Base-by-base conservation (phyloP, 768 basidiomycete genomes). In the Collybia sp. region DNA sequence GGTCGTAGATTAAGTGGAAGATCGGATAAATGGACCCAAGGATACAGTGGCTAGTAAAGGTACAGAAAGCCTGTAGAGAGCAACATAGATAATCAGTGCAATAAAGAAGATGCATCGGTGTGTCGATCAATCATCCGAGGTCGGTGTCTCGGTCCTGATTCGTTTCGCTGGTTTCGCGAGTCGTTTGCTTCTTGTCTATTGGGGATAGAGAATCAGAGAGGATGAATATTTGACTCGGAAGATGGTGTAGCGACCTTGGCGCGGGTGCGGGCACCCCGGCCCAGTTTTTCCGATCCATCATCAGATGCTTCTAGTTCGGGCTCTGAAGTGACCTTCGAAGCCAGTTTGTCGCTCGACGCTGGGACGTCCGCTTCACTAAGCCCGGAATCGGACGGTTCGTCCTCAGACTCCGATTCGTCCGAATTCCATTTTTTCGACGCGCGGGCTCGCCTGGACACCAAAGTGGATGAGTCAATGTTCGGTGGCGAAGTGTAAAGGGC, bases 311-410 rank as follows among this genome's bases (percentile, higher is more conserved):
- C 61, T n/a, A 58, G 58, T 30, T 58, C 57, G 10, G 46, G 43
- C 5, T 47, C 48, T 12, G 44, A 47, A 8, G 56, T 47, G 17
- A 20, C 33, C 15, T 56, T 46, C 5, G 52, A 57, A n/a, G 48
- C 51, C 5, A 43, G 44, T 6, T 49, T 53, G 25, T 48, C 43
- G 30, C 45, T 40, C 2, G 30, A 67, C 47, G 67, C 60, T 45
- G 59, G 59, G 57, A 63, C 66, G 17, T 72, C 74, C 25, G 61
- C 59, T 43, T 75, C 75, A 46, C 70, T 71, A 48, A 60, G 63
- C 37, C 66, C 67, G 5, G 54, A 53, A 43, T 44, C 54, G 31
- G 58, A 60, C 4, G 50, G 50, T 44, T 67, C 68, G 12, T 72
- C 70, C 15, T 69, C 71, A n/a, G 72, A 69, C 12, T 66, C 66